Percentiles rank a stretch among this genome's conserved stretches.
phyloP scores from a whole-genome alignment of 352 stramenopile species.

The Blastocystis sp. region DNA sequence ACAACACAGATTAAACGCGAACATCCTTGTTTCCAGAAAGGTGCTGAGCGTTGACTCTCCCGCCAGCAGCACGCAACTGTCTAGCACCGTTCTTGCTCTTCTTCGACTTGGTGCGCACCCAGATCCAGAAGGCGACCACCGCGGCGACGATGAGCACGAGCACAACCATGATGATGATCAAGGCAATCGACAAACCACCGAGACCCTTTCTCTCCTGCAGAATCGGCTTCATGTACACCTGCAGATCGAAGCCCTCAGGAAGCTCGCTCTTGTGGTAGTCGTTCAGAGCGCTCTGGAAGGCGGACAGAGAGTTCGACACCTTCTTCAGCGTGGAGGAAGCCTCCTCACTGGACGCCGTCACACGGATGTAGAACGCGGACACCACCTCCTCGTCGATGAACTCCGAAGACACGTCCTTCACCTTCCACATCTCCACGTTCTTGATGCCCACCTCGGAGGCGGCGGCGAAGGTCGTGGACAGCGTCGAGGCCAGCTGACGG shows the following conservation, averaged over 20 bases:
- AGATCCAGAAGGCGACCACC: conserved; percentile 59
- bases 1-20: conserved; percentile 44
- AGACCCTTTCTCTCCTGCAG: conserved; percentile 48
- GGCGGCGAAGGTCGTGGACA: neutral
- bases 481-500: neutral
- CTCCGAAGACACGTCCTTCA: conserved; percentile 27
- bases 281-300: neutral
- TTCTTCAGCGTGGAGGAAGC: conserved; percentile 3
- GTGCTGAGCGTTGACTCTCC: conserved; percentile 46
- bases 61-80: neutral
- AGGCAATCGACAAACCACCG: neutral
- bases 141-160: conserved; percentile 30
- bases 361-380: neutral
- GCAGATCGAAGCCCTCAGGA: neutral
- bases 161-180: conserved; percentile 49
- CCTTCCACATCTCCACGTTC: neutral
- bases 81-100: conserved; percentile 63
- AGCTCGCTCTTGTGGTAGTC: neutral
- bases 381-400: neutral
- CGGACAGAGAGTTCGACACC: neutral
- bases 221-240: conserved; percentile 20
- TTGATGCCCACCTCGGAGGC: neutral
- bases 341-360: neutral
- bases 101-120: conserved; percentile 60
- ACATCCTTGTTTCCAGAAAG: conserved; percentile 45